Evolutionary conservation across 2,329 filamentous ascomycete genomes (phyloP).

Genomic region (Diaporthe aspalathi): DNA sequence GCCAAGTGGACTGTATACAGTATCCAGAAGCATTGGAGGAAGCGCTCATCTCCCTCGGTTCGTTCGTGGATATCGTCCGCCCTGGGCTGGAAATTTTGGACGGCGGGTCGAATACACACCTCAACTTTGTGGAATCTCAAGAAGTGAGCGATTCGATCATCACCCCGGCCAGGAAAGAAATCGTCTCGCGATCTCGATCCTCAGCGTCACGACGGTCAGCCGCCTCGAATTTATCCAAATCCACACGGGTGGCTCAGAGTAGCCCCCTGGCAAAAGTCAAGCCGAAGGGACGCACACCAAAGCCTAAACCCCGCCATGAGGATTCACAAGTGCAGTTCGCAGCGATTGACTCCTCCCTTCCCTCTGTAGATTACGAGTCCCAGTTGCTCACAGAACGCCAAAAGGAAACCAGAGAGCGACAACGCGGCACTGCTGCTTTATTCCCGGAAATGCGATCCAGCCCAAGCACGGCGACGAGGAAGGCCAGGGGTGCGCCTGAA

Average conservation of each 20-base stretch:
- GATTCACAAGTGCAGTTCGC: slow-evolving; percentile 86
- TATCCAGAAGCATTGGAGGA: slow-evolving; percentile 75
- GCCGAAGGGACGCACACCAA: slow-evolving; percentile 49
- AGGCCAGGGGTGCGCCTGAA: slow-evolving; percentile 7
- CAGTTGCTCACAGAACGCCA: slow-evolving; percentile 84
- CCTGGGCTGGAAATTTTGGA: slow-evolving; percentile 56
- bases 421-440: slow-evolving; percentile 73
- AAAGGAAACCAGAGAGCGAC: slow-evolving; percentile 79
- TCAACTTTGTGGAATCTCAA: slow-evolving; percentile 61
- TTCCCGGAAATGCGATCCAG: slow-evolving; percentile 76
- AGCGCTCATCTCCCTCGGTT: slow-evolving; percentile 70
- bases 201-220: slow-evolving; percentile 42
- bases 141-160: slow-evolving; percentile 50
- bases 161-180: slow-evolving; percentile 45
- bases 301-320: slow-evolving; percentile 75
- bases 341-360: slow-evolving; percentile 70
- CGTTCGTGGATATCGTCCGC: slow-evolving; percentile 60
- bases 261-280: slow-evolving; percentile 45
- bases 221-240: slow-evolving; percentile 50
- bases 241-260: slow-evolving; percentile 46
- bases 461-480: slow-evolving; percentile 44
- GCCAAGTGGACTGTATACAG: slow-evolving; percentile 65
- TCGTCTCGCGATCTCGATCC: slow-evolving; percentile 42
- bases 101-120: slow-evolving; percentile 53
- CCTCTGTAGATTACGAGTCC: slow-evolving; percentile 67